Evolutionary conservation across 805 yeast genomes (phyloP), one percentile per base, ranked within the genome.

Genomic region (Saccharomycopsis malanga): DNA sequence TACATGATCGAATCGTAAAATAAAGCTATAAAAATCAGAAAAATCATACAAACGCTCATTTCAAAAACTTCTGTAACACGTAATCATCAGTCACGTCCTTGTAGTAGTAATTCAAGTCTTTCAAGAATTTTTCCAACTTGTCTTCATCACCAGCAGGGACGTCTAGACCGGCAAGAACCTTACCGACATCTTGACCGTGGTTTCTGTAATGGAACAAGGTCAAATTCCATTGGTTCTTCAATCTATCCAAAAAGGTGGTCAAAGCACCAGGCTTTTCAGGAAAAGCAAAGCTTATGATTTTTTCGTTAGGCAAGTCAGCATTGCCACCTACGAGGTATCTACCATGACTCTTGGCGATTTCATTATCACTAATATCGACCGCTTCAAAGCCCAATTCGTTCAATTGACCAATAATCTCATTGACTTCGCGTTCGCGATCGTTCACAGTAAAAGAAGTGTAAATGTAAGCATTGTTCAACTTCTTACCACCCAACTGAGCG

Each of bases 261-360:
- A 93, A 72, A 1, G 98, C 97, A 41, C 96, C 95, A 2, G 98
- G 98, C 59, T 93, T 81, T 61, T 93, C 99, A 12, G 99, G 99
- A 71, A 93, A 94, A 65, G 88, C 96, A 58, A 93, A 93, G 42
- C 83, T 74, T 56, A 80, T 77, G 30, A 93, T 66, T 57, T 82
- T 79, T 65, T 93, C 99, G 54, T 86, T 73, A 24, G 77, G 72
- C 17, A 85, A 78, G 20, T 71, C 65, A 0, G 89, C 77, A 51
- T 83, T 80, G 49, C 98, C 98, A 49, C 99, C 99, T 21, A 93
- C 95, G 54, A 93, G 71, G 63, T 93, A 94, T 63, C 99, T 77
- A 34, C 97, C 97, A 61, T 93, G 99, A 32, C 88, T 77, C 66
- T 93, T 93, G 37, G 98, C 98, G 70, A 93, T 74, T 62, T 89